Conservation (phyloP, 2,329 filamentous ascomycete genomes). For the Aureobasidium sp. region DNA sequence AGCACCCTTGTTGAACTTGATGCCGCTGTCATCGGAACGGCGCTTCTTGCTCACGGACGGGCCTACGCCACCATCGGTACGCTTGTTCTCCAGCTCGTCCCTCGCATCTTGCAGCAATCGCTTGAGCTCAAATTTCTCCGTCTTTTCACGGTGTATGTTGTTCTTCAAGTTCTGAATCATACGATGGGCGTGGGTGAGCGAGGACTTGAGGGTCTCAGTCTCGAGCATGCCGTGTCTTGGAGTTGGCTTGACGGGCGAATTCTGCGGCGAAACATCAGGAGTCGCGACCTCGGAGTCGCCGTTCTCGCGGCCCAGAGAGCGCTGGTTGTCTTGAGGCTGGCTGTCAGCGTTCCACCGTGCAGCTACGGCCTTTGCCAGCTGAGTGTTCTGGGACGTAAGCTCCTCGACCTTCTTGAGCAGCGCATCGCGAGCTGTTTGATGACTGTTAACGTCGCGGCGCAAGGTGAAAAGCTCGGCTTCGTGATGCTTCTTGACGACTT, state of each 20-base stretch:
- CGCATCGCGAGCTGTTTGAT: constrained; percentile 69
- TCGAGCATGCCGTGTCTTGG: constrained; percentile 89
- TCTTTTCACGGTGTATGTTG: constrained; percentile 95
- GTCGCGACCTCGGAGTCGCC: constrained; percentile 50
- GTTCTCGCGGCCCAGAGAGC: constrained; percentile 57
- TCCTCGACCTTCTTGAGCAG: constrained; percentile 85
- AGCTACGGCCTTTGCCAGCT: constrained; percentile 77
- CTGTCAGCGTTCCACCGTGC: constrained; percentile 49
- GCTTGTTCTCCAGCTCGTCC: constrained; percentile 74
- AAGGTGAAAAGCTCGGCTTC: constrained; percentile 82
- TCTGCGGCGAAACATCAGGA: constrained; percentile 82
- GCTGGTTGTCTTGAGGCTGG: constrained; percentile 31
- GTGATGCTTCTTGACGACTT: constrained; percentile 68
- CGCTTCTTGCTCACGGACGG: constrained; percentile 46
- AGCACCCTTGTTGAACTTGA: constrained; percentile 71
- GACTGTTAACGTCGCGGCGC: constrained; percentile 70
- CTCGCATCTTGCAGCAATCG: constrained; percentile 91
- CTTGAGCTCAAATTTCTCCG: constrained; percentile 92
- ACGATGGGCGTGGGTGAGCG: constrained; percentile 85
- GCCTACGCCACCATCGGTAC: constrained; percentile 44
- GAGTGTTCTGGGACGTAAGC: constrained; percentile 79
- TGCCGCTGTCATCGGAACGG: constrained; percentile 50
- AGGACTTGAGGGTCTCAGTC: constrained; percentile 90
- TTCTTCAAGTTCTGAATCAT: constrained; percentile 95
- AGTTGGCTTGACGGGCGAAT: constrained; percentile 84